phyloP scores from a whole-genome alignment of 2,329 filamentous ascomycete genomes.

The Calonectria pteridis region DNA sequence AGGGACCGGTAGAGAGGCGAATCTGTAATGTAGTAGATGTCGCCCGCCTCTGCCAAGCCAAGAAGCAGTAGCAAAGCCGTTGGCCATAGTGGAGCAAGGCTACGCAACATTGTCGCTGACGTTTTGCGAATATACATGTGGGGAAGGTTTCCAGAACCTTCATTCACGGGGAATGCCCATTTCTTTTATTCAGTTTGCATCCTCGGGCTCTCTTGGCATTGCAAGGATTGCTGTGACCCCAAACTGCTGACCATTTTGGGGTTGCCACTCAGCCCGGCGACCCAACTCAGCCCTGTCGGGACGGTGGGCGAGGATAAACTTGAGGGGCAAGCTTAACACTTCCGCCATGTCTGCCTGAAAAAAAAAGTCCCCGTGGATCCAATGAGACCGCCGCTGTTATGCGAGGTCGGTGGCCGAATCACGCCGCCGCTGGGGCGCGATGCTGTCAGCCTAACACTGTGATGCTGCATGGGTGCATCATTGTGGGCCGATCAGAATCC shows the following conservation, averaged over 20 bases:
- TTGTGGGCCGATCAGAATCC: neutral
- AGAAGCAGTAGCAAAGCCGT: neutral
- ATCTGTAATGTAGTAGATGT: neutral
- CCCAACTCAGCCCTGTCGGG: neutral
- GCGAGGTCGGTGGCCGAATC: neutral
- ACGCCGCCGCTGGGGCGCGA: neutral
- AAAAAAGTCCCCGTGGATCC: neutral
- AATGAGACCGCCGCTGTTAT: neutral
- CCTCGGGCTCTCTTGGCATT: neutral
- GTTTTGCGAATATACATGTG: neutral
- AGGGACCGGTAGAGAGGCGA: neutral
- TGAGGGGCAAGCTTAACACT: neutral
- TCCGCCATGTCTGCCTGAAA: neutral
- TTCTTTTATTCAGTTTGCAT: neutral
- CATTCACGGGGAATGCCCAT: neutral
- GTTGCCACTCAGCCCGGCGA: neutral
- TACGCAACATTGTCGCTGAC: neutral
- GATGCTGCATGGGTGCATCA: neutral
- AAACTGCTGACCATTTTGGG: neutral
- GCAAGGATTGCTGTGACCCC: neutral
- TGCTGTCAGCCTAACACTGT: neutral
- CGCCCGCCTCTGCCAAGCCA: neutral
- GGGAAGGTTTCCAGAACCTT: neutral
- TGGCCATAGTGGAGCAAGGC: neutral
- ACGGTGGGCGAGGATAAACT: neutral